phyloP scores from a whole-genome alignment of 2,329 filamentous ascomycete species.

The Aquanectria penicillioides region DNA sequence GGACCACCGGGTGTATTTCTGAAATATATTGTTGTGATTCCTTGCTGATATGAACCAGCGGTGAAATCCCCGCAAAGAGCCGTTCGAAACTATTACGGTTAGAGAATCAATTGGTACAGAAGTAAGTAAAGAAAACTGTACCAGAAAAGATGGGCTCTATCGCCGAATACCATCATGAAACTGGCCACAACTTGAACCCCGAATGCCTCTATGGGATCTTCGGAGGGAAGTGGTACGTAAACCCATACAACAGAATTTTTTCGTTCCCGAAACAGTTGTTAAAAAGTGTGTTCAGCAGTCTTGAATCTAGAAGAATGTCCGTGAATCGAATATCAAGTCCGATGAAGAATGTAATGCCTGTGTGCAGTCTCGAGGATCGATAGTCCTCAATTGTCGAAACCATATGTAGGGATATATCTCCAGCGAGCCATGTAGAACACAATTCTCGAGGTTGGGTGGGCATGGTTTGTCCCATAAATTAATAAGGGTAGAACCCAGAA shows the following conservation, averaged over 20 bases:
- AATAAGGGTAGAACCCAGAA: not conserved
- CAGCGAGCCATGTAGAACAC: not conserved
- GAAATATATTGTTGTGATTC: not conserved
- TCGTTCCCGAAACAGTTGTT: not conserved
- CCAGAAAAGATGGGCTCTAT: not conserved
- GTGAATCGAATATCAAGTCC: slow-evolving; percentile 5
- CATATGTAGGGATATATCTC: not conserved
- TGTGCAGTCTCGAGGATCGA: slow-evolving; percentile 16
- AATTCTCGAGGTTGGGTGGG: not conserved
- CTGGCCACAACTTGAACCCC: not conserved
- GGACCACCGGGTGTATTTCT: not conserved
- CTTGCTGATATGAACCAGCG: not conserved
- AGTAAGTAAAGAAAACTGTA: not conserved
- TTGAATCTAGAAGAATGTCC: not conserved
- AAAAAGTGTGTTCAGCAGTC: not conserved
- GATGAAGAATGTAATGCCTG: slow-evolving; percentile 13
- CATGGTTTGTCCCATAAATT: not conserved
- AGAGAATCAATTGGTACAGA: not conserved
- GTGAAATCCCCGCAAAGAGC: not conserved
- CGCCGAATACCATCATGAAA: not conserved
- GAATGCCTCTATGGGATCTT: not conserved
- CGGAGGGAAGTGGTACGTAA: not conserved
- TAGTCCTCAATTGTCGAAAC: slow-evolving; percentile 5
- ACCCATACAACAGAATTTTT: not conserved
- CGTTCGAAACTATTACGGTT: not conserved